Conservation (phyloP, 257 asterid genomes). For the Ilex asprella region DNA sequence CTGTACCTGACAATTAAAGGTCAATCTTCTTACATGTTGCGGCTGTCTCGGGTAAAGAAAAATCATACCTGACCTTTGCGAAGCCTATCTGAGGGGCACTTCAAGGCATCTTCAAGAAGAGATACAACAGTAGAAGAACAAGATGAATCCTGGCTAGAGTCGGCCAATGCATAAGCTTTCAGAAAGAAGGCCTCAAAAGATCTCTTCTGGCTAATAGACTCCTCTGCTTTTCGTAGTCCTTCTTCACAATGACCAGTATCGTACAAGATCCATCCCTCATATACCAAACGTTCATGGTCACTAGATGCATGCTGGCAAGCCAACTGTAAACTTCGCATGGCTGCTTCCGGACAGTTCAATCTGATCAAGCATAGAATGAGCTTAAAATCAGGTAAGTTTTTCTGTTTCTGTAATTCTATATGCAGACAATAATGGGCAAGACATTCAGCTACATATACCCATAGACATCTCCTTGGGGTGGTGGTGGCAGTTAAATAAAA, state of each 20-base stretch:
- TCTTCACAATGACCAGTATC: constrained; percentile 97
- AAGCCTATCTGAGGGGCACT: constrained; percentile 97
- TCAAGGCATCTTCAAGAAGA: constrained; percentile 94
- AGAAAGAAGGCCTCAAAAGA: constrained; percentile 97
- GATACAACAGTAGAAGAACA: constrained; percentile 82
- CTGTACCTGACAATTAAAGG: no score
- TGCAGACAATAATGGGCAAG: no score
- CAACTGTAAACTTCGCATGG: constrained; percentile 92
- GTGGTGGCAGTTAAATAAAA: no score
- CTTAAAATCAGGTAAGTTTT: no score
- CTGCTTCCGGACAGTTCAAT: constrained; percentile 94
- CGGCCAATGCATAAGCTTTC: constrained; percentile 99
- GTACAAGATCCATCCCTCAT: constrained; percentile 97
- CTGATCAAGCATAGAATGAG: constrained; percentile 34
- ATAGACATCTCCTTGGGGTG: no score
- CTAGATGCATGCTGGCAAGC: constrained; percentile 88
- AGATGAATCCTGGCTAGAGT: constrained; percentile 87
- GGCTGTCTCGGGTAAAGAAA: neutral
- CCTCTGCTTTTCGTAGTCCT: constrained; percentile 92
- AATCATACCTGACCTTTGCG: constrained; percentile 94
- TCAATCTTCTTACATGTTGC: no score
- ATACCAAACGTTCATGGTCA: constrained; percentile 84
- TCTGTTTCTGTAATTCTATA: no score
- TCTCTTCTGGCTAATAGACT: constrained; percentile 80
- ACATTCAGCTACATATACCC: no score